Evolutionary conservation across 805 yeast genomes (phyloP), one percentile per base, ranked within the genome.

Genomic region (Nakazawaea anatomiae): DNA sequence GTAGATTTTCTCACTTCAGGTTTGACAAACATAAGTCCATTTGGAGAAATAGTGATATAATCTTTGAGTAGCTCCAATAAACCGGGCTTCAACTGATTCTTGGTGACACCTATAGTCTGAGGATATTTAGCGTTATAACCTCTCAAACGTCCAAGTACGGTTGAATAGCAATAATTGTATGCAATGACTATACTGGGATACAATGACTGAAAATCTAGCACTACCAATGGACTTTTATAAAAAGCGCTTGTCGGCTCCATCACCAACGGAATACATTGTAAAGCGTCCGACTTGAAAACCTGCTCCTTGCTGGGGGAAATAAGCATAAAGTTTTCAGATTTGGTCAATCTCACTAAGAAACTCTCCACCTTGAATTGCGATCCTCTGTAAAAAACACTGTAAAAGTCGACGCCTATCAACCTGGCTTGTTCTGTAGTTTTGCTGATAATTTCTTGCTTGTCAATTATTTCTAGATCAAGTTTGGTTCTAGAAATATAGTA

Each of bases 341-440:
- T 89, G 29, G 94, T 79, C 18, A 94, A 66, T 49, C 99, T 68
- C 3, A 80, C 67, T 56, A 94, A 67, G 39, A 91, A 75, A 1
- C 97, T 87, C 61, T 94, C 99, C 2, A 94, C 97, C 62, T 89
- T 91, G 63, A 75, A 94, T 61, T 94, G 99, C 0, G 98, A 92
- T 0, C 99, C 99, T 52, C 99, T 66, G 47, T 88, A 86, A 53
- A 87, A 80, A 7, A 90, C 89, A 3, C 97, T 89, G 61, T 83
- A 77, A 63, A 90, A 94, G 58, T 94, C 98, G 30, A 94, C 80
- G 0, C 99, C 99, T 27, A 90, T 76, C 34, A 94, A 65, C 44
- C 96, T 72, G 0, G 97, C 88, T 64, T 88, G 87, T 57, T 91
- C 98, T 11, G 85, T 79, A 25, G 86, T 87, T 57, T 83, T 75